Base-by-base conservation (phyloP, 208 protist genomes). In the Leishmania turanica region DNA sequence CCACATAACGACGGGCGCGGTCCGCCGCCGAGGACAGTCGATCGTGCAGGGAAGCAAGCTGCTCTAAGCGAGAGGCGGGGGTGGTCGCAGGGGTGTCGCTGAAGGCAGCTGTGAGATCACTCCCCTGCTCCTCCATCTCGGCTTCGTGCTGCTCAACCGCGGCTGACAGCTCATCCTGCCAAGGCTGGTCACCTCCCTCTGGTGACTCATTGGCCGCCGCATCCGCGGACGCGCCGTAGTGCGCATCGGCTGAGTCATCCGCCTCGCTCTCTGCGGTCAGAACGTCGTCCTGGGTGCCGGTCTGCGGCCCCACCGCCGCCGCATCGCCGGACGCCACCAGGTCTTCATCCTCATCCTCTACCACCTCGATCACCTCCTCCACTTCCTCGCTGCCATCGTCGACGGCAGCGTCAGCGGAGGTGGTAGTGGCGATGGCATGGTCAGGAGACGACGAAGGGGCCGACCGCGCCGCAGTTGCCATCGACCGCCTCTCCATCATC, bases 1-100 rank as follows among this genome's bases (percentile, higher is more conserved):
- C 66, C 53, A 82, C 58, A 56, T 86, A 86, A 54, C 74, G 82
- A 86, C 84, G 84, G 68, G 84, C 84, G 72, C 81, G 80, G 60
- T 88, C 76, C 68, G 84, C 84, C 84, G 84, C 84, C 81, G 84
- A 88, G 78, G 84, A 88, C 84, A 88, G 77, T 86, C 82, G 82
- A 86, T 86, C 82, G 78, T 86, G 82, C 78, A 86, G 78, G 53
- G 74, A 82, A 58, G 82, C 65, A 54, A 86, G 82, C 74, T 86
- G 77, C 78, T 86, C 56, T 68, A 86, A 64, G 56, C 82, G 82
- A 24, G 64, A 64, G 66, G 82, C 65, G 24, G 82, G 82, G 40
- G 72, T 79, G 45, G 72, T 77, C 17, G 77, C 82, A 71, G 78
- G 64, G 56, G 72, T 49, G 70, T 82, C 49, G 42, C 45, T 42